Evolutionary conservation across 768 basidiomycete species (phyloP), one percentile per base, ranked within the genome.

Genomic region (Trichaptum fuscoviolaceum): DNA sequence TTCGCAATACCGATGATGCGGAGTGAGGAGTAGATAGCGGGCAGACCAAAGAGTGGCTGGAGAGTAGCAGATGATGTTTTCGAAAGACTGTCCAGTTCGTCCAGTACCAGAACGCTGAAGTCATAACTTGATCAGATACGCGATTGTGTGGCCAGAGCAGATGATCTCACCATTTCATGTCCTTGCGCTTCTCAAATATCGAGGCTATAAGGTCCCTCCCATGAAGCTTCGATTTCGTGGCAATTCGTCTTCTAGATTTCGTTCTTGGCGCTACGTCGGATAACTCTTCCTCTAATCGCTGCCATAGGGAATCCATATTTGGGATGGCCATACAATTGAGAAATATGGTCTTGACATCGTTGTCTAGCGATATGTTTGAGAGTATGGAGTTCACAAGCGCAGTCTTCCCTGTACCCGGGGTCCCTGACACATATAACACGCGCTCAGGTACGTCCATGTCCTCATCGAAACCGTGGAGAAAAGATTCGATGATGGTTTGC

Each of bases 351-450:
- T 80, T 82, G 58, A 85, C 73, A n/a, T 81, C 74, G 8, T 78
- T 70, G 26, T 79, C 75, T 27, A 83, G 69, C 8, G 78, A 75
- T n/a, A 75, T 66, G 1, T 68, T 66, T 23, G 75, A 75, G 24
- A 95, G 74, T 30, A 93, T 78, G 5, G 87, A 80, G 71, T 89
- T 88, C 27, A 95, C 85, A 3, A 96, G 79, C 0, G 93, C 94
- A 1, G 93, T 96, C 79, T 96, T 96, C 23, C 94, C 94, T 2
- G 93, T 94, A 0, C 96, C 96, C 3, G 95, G 95, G 1, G 93
- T 87, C 9, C 96, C 96, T 9, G 95, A 96, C 64, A 98, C 88
- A 75, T 96, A 98, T 66, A 96, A 61, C 12, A 61, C 59, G 25
- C 25, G 24, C 23, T 61, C 17, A 34, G 24, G 25, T 34, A 61